These are phyloP conservation scores for Fusarium citri DNA, from an alignment of 2,329 filamentous ascomycete genomes.

Conservation along the genomic window DNA sequence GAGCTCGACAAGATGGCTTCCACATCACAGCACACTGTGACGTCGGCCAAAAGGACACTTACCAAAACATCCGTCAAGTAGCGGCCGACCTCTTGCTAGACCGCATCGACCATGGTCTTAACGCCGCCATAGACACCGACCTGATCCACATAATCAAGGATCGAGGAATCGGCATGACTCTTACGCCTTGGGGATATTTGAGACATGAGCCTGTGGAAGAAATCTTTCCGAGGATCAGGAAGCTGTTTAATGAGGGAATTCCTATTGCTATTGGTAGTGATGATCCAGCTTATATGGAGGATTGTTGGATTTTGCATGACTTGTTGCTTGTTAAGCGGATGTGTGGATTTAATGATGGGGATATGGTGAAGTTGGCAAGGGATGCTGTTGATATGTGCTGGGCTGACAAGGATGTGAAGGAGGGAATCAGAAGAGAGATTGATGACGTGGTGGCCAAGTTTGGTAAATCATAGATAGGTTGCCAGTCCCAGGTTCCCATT, in stretches of 20 bases:
- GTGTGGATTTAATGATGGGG: constrained; percentile 31
- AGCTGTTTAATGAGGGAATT: constrained; percentile 70
- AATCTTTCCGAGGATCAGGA: constrained; percentile 62
- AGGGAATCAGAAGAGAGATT: background rate
- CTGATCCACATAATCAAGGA: constrained; percentile 68
- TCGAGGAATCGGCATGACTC: constrained; percentile 69
- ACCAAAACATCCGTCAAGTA: constrained; percentile 62
- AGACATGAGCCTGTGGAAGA: constrained; percentile 45
- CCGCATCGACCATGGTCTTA: constrained; percentile 80
- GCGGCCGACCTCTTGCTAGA: constrained; percentile 65
- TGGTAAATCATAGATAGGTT: background rate
- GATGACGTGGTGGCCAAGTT: background rate
- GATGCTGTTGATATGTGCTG: constrained; percentile 61
- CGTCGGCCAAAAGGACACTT: constrained; percentile 60
- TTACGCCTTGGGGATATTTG: constrained; percentile 66
- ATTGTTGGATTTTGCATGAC: constrained; percentile 56
- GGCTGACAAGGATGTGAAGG: constrained; percentile 46
- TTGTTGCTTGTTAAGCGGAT: constrained; percentile 50
- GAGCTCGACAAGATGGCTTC: constrained; percentile 55
- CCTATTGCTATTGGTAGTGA: constrained; percentile 78
- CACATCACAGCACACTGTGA: constrained; percentile 64
- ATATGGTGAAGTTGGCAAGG: constrained; percentile 56
- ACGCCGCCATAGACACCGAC: constrained; percentile 67
- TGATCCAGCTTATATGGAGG: constrained; percentile 79
- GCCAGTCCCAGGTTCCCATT: too few relatives aligned